These are phyloP conservation scores for Phytophthora citricola DNA, from an alignment of 352 stramenopile genomes.

Conservation along the genomic window DNA sequence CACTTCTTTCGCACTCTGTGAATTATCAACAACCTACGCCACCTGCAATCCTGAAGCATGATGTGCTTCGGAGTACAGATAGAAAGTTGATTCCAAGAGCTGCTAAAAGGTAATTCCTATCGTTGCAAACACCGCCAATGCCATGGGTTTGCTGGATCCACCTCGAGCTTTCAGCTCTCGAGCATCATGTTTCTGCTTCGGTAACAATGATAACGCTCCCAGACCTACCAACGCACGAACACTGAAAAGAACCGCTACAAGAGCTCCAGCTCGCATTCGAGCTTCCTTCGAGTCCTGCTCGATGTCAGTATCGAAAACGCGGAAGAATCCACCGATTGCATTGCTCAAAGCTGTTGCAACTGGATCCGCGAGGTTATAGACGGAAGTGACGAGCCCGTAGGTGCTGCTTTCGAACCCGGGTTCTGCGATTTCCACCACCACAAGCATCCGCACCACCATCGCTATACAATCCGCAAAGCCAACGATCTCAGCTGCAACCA, in stretches of 20 bases:
- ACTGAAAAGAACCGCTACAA: conserved; percentile 65
- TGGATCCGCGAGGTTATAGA: conserved; percentile 77
- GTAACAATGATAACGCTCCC: conserved; percentile 58
- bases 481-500: conserved; percentile 54
- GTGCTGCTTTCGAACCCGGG: conserved; percentile 78
- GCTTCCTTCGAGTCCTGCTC: conserved; percentile 54
- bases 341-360: conserved; percentile 67
- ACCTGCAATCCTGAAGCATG: conserved; percentile 68
- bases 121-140: conserved; percentile 43
- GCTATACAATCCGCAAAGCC: conserved; percentile 69
- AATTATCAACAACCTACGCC: conserved; percentile 53
- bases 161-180: conserved; percentile 60
- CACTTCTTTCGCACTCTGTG: conserved; percentile 28
- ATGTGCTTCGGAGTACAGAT: conserved; percentile 59
- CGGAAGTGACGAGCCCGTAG: conserved; percentile 79
- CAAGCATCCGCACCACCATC: conserved; percentile 81
- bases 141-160: conserved; percentile 46
- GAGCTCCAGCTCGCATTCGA: conserved; percentile 60
- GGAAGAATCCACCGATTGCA: conserved; percentile 56
- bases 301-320: conserved; percentile 71
- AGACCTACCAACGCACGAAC: conserved; percentile 54
- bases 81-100: conserved; percentile 67
- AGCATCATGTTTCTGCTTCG: conserved; percentile 54
- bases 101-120: conserved; percentile 53
- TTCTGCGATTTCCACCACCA: conserved; percentile 82